These are phyloP conservation scores for Phlyctochytrium planicorne DNA, from an alignment of 192 early-diverging fungal species.

Conservation along the genomic window DNA sequence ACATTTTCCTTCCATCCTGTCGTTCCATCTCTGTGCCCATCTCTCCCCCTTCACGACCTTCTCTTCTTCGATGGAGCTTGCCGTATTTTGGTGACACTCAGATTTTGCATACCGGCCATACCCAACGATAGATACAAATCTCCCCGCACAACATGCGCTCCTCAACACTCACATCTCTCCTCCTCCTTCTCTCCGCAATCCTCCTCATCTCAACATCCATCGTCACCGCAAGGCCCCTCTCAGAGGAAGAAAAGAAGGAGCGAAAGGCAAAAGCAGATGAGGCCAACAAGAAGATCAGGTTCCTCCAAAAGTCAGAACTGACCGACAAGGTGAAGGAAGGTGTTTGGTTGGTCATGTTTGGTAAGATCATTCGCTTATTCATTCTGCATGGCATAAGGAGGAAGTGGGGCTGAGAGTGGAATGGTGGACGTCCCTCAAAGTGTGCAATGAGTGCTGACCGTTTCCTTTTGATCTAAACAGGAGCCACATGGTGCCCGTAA, in stretches of 20 bases:
- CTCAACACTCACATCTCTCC: too few relatives aligned
- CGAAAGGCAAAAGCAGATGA: background rate
- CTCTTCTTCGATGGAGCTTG: too few relatives aligned
- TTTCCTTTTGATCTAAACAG: background rate
- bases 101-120: too few relatives aligned
- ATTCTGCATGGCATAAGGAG: too few relatives aligned
- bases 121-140: too few relatives aligned
- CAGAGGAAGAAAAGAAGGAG: conserved; percentile 5
- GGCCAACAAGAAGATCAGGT: background rate
- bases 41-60: too few relatives aligned
- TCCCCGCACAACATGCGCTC: too few relatives aligned
- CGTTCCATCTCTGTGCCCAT: too few relatives aligned
- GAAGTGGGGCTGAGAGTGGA: too few relatives aligned
- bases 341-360: conserved; percentile 5
- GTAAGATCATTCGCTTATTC: conserved; percentile 3
- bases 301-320: background rate
- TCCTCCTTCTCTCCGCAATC: background rate
- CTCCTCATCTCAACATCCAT: background rate
- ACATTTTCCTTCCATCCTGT: too few relatives aligned
- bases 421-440: too few relatives aligned
- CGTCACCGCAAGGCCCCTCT: background rate
- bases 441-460: conserved; percentile 1
- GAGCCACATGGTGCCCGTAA: background rate
- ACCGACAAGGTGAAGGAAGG: background rate
- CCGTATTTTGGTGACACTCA: too few relatives aligned